Percentiles rank a stretch among this genome's conserved stretches.
Evolutionary conservation across 345 rosid species (phyloP).

Genomic region (Erucastrum elatum): DNA sequence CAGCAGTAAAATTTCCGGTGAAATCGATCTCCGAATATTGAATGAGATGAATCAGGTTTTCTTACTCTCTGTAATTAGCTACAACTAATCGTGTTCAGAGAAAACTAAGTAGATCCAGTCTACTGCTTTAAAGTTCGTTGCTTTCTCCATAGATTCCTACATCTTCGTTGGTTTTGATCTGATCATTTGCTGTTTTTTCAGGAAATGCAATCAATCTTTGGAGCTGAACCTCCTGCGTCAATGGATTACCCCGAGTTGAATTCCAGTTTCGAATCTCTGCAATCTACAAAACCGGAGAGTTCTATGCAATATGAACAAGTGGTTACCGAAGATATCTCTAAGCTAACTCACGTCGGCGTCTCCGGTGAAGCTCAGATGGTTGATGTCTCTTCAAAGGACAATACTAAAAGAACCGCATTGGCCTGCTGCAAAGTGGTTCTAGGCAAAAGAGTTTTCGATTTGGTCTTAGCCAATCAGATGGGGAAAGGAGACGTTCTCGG

Average conservation of each 20-base stretch:
- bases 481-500: constrained; percentile 94
- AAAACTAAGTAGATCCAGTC: not conserved
- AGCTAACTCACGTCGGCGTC: constrained; percentile 62
- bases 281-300: constrained; percentile 21
- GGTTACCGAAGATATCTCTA: not conserved
- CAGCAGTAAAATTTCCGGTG: constrained; percentile 36
- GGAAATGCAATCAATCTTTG: constrained; percentile 89
- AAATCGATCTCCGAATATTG: constrained; percentile 20
- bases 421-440: constrained; percentile 79
- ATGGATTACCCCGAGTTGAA: constrained; percentile 23
- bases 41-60: constrained; percentile 60
- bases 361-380: constrained; percentile 91
- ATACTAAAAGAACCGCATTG: constrained; percentile 63
- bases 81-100: not conserved
- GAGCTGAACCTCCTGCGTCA: constrained; percentile 53
- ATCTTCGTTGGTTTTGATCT: not conserved
- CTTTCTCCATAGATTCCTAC: not conserved
- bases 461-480: constrained; percentile 80
- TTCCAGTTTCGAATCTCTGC: constrained; percentile 32
- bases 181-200: constrained; percentile 38
- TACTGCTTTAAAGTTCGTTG: not conserved
- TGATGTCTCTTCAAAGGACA: constrained; percentile 78
- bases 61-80: constrained; percentile 11
- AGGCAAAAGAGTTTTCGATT: constrained; percentile 69
- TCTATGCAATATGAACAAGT: constrained; percentile 25